Evolutionary conservation across 75 land plant genomes (phyloP), one percentile per base, ranked within the genome.

Genomic region (Pinus taeda): DNA sequence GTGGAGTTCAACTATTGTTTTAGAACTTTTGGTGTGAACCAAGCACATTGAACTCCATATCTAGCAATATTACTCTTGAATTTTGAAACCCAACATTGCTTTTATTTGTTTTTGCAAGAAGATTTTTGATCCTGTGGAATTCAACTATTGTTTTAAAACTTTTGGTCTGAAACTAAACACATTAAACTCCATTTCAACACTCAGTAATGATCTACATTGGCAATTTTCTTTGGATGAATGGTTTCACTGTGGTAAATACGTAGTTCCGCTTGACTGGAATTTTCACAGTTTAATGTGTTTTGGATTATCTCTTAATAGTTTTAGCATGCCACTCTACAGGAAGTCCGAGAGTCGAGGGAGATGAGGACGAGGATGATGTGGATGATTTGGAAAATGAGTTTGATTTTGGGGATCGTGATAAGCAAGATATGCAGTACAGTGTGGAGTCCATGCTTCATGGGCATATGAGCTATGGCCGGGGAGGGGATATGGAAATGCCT

Each of bases 351-450:
- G 98, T 95, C 9, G 86, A 93, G 56, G 99, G 99, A 15, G 99
- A 96, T 85, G 99, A 94, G 45, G 99, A 96, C 57, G 99, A 96
- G 75, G 97, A 92, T 82, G 93, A 83, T 57, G 81, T 59, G 15
- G 99, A 96, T 80, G 99, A 96, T 79, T 74, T 96, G 64, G 97
- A 96, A 75, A 78, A 94, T 67, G 99, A 96, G 75, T 94, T 96
- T 76, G 88, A 82, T 69, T 86, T 84, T 65, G 78, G 63, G 24
- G 72, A 78, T 78, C 24, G 39, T 24, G 82, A 76, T 59, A 75
- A 79, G 75, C 79, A 80, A 36, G 88, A 89, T 66, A 64, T 76
- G 67, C 83, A 84, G 29, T 75, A 86, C 60, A 29, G 75, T 65
- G 75, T 81, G 0, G 91, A 88, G 75, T 75, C 83, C 30, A 83